Evolutionary conservation across 768 basidiomycete species (phyloP).

Genomic region (Coprinellus micaceus): DNA sequence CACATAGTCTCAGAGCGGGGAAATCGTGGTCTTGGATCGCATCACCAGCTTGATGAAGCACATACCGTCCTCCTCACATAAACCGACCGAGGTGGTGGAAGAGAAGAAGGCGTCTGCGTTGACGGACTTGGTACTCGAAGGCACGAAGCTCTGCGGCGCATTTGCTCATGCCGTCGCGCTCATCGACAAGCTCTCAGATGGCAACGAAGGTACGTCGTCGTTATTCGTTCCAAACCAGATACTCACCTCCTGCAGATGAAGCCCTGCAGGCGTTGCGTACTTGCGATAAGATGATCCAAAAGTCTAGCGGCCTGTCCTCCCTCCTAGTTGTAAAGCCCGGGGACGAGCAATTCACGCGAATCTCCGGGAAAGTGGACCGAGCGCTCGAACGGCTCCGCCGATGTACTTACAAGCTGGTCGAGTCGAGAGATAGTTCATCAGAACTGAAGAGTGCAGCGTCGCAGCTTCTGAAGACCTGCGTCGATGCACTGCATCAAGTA

Average conservation of each 20-base stretch:
- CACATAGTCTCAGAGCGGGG: slow-evolving; percentile 23
- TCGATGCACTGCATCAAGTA: slow-evolving; percentile 1
- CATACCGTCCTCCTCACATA: slow-evolving; percentile 15
- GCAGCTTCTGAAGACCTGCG: slow-evolving; percentile 10
- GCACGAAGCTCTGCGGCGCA: slow-evolving; percentile 37
- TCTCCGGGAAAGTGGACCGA: slow-evolving; percentile 53
- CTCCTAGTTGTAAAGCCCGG: slow-evolving; percentile 12
- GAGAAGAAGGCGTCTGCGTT: too few relatives aligned
- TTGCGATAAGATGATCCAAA: slow-evolving; percentile 9
- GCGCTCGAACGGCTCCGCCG: slow-evolving; percentile 59
- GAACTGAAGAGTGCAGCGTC: neutral
- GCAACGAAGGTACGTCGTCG: slow-evolving; percentile 15
- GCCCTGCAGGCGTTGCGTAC: slow-evolving; percentile 7
- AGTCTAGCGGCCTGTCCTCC: neutral
- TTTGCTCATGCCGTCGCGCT: slow-evolving; percentile 44
- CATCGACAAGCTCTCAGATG: slow-evolving; percentile 28
- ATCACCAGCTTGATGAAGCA: slow-evolving; percentile 41
- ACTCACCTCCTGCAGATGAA: neutral
- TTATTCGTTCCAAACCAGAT: neutral
- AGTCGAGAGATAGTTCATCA: slow-evolving; percentile 20
- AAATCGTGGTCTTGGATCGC: slow-evolving; percentile 43
- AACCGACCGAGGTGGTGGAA: neutral
- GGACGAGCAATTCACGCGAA: slow-evolving; percentile 32
- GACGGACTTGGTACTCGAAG: too few relatives aligned
- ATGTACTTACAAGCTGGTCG: slow-evolving; percentile 44